Percentiles rank a stretch among this genome's conserved stretches.
These are phyloP conservation scores for Phytophthora colocasiae DNA, from an alignment of 352 stramenopile genomes.

Conservation along the genomic window DNA sequence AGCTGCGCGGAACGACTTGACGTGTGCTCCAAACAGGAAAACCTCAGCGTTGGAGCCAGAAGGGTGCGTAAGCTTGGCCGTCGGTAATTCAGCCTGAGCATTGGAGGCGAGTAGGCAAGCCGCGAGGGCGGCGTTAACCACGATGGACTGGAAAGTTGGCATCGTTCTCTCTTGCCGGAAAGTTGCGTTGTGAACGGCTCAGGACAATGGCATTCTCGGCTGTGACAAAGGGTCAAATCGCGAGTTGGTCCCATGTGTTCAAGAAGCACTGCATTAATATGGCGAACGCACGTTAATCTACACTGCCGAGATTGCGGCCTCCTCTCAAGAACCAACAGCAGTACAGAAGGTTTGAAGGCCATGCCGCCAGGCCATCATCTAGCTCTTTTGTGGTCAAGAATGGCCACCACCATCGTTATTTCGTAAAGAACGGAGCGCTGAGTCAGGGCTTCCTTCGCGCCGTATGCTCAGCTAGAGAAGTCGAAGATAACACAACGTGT, in stretches of 20 bases:
- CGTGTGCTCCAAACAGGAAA: conserved; percentile 79
- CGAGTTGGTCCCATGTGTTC: conserved; percentile 20
- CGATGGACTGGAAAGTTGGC: conserved; percentile 3
- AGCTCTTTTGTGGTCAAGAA: conserved; percentile 9
- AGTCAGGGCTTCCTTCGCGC: background rate
- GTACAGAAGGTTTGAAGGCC: background rate
- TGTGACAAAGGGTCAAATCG: conserved; percentile 20
- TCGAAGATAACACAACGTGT: too few species aligned
- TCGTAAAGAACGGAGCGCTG: conserved; percentile 5
- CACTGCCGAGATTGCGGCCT: background rate
- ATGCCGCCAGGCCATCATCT: conserved; percentile 1
- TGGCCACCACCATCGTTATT: conserved; percentile 16
- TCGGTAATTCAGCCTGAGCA: conserved; percentile 44
- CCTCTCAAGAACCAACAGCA: background rate
- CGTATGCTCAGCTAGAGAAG: too few species aligned
- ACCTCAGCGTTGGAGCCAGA: conserved; percentile 70
- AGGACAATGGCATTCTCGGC: background rate
- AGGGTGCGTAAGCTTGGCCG: conserved; percentile 56
- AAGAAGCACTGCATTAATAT: background rate
- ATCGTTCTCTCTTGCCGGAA: conserved; percentile 8
- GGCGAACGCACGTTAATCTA: background rate
- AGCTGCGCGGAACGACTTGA: conserved; percentile 65
- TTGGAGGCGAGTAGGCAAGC: conserved; percentile 4
- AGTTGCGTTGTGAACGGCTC: conserved; percentile 9
- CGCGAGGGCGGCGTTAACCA: conserved; percentile 4